These are phyloP conservation scores for Aspergillus sp. DNA, from an alignment of 2,329 filamentous ascomycete genomes.

Conservation along the genomic window DNA sequence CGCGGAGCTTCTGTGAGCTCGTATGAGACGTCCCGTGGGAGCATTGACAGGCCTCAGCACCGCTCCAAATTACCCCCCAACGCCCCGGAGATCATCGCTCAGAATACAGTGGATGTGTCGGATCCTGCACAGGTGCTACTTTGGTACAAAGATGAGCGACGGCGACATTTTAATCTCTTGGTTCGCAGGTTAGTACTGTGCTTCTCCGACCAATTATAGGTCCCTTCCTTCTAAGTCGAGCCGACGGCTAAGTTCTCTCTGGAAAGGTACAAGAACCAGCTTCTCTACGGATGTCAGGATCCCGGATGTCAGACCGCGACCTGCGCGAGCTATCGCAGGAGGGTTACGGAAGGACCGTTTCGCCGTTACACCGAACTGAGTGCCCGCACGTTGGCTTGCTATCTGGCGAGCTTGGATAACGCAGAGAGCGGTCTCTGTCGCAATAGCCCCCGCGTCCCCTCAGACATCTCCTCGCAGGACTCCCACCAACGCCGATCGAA, in stretches of 20 bases:
- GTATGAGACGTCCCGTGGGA: conserved; percentile 27
- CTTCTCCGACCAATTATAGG: conserved; percentile 9
- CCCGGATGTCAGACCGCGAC: conserved; percentile 70
- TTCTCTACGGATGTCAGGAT: conserved; percentile 76
- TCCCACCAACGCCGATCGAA: conserved; percentile 27
- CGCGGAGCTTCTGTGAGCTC: conserved; percentile 40
- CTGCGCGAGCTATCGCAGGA: conserved; percentile 75
- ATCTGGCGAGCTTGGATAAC: conserved; percentile 77
- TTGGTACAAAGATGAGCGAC: conserved; percentile 41
- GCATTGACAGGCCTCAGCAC: conserved; percentile 29
- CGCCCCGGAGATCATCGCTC: conserved; percentile 38
- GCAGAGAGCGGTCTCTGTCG: conserved; percentile 69
- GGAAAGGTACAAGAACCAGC: conserved; percentile 71
- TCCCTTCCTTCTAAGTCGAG: neutral
- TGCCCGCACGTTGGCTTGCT: conserved; percentile 76
- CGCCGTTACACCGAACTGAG: conserved; percentile 79
- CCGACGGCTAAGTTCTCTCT: conserved; percentile 7
- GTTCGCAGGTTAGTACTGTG: conserved; percentile 60
- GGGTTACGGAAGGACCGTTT: conserved; percentile 66
- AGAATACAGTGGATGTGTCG: conserved; percentile 41
- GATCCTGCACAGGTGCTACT: conserved; percentile 38
- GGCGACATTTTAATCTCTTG: conserved; percentile 55
- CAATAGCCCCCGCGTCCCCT: conserved; percentile 35
- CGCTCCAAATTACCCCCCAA: conserved; percentile 42
- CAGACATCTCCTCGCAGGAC: conserved; percentile 27